phyloP scores from a whole-genome alignment of 1,284 basidiomycete genomes.

The Moniliella sp. region DNA sequence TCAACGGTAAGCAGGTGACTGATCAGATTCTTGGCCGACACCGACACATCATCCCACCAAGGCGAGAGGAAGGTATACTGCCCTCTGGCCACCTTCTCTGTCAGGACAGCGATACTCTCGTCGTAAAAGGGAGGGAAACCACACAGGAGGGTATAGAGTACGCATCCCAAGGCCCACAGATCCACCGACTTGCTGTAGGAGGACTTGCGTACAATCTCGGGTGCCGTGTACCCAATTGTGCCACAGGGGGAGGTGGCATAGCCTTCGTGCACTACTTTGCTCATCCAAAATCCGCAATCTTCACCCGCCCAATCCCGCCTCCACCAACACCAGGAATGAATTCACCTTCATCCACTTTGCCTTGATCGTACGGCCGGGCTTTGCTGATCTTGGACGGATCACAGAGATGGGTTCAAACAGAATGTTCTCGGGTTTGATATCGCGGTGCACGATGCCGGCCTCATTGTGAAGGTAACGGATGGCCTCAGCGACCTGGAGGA shows the following conservation, averaged over 20 bases:
- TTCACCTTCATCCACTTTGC: slow-evolving; percentile 94
- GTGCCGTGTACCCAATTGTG: slow-evolving; percentile 95
- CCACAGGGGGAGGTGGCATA: slow-evolving; percentile 98
- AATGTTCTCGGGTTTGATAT: slow-evolving; percentile 96
- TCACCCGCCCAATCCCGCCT: slow-evolving; percentile 88
- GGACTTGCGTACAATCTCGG: slow-evolving; percentile 98
- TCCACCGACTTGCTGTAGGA: slow-evolving; percentile 93
- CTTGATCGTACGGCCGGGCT: slow-evolving; percentile 79
- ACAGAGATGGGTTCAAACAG: slow-evolving; percentile 84
- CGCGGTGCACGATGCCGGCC: slow-evolving; percentile 63
- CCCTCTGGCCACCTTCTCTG: slow-evolving; percentile 90
- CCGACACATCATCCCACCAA: slow-evolving; percentile 95
- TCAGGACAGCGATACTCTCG: slow-evolving; percentile 89
- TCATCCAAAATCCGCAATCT: slow-evolving; percentile 98
- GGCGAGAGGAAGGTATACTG: slow-evolving; percentile 96
- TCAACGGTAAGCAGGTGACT: slow-evolving; percentile 85
- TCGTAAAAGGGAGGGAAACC: slow-evolving; percentile 97
- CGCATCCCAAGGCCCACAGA: slow-evolving; percentile 98
- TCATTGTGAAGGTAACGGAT: slow-evolving; percentile 93
- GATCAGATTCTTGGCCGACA: slow-evolving; percentile 79
- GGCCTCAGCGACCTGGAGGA: slow-evolving; percentile 82
- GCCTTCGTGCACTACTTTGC: slow-evolving; percentile 96
- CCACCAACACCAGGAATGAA: slow-evolving; percentile 75
- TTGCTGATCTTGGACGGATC: slow-evolving; percentile 55
- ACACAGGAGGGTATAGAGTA: slow-evolving; percentile 87